Evolutionary conservation across 2,329 filamentous ascomycete species (phyloP), one percentile per base, ranked within the genome.

Genomic region (Boeremia exigua): DNA sequence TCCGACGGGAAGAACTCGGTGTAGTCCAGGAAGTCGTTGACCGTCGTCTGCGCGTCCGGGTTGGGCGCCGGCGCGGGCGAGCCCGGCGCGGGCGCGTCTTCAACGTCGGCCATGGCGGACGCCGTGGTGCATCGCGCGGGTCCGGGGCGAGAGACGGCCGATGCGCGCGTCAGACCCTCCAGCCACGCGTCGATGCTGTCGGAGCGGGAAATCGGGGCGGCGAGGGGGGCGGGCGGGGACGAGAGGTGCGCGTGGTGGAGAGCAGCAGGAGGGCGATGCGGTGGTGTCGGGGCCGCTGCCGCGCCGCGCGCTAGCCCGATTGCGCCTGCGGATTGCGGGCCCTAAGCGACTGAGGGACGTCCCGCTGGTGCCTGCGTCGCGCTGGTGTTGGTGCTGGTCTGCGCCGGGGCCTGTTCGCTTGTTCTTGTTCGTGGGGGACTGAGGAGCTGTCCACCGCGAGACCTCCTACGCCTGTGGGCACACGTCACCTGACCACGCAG

Each of bases 1-100:
- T 88, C 86, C 9, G 86, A 84, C 30, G 86, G 86, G 54, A 87
- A 86, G 78, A 86, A 87, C 75, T 88, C 86, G 59, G 86, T 88
- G 75, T 88, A 88, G 72, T 88, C 85, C 55, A 88, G 83, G 72
- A 86, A 88, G 72, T 88, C 86, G 61, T 85, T 87, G 40, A 88
- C 83, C 25, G 86, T 87, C 30, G 85, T 84, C 69, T 88, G 85
- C 53, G 85, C 84, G 67, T 88, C 86, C 30, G 86, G 86, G 68
- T 88, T 85, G 50, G 81, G 80, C 48, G 81, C 79, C 23, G 79
- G 28, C 8, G 40, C 28, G 10, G 40, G 40, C 27, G 77, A 38
- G 56, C 59, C 29, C 28, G 78, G 76, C 34, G 62, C 17, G 33
- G 71, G 63, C 62, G 65, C 65, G 17, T 73, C 72, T 56, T 65